Evolutionary conservation across 139 green algal genomes (phyloP).

Genomic region (Marvania coccoides): DNA sequence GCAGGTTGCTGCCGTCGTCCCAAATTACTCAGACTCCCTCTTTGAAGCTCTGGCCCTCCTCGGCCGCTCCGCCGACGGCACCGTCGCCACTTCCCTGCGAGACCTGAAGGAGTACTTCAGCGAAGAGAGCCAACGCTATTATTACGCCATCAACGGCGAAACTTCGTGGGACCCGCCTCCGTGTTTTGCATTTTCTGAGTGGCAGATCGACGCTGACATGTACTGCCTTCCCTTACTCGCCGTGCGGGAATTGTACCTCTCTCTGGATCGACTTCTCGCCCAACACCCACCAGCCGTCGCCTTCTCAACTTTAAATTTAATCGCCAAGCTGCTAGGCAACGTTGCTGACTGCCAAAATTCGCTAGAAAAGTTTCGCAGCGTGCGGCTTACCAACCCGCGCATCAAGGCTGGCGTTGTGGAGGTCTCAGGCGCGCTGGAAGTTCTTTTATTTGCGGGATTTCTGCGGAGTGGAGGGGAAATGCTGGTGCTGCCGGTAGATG

Average conservation of each 20-base stretch:
- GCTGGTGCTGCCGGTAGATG: constrained; percentile 2
- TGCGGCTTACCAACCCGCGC: constrained; percentile 11
- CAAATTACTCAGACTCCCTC: neutral
- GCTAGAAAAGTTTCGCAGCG: neutral
- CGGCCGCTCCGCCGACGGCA: constrained; percentile 5
- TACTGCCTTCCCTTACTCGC: neutral
- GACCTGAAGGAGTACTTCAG: constrained; percentile 11
- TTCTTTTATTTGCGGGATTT: constrained; percentile 17
- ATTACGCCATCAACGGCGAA: constrained; percentile 2
- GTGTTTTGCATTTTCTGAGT: constrained; percentile 10
- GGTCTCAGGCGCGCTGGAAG: constrained; percentile 7
- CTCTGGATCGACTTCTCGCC: neutral
- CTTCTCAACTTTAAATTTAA: neutral
- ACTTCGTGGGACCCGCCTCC: constrained; percentile 14
- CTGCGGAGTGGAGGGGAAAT: neutral
- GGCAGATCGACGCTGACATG: constrained; percentile 4
- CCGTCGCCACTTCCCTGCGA: neutral
- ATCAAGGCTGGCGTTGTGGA: constrained; percentile 6
- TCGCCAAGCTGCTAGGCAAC: constrained; percentile 6
- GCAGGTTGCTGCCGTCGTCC: neutral
- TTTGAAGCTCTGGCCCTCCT: constrained; percentile 8
- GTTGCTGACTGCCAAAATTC: constrained; percentile 13
- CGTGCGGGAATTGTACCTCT: constrained; percentile 8
- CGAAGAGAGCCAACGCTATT: constrained; percentile 1
- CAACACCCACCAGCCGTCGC: neutral